Percentiles rank a stretch among this genome's conserved stretches.
These are phyloP conservation scores for Teunomyces barrocoloradensis DNA, from an alignment of 805 yeast genomes.

Conservation along the genomic window DNA sequence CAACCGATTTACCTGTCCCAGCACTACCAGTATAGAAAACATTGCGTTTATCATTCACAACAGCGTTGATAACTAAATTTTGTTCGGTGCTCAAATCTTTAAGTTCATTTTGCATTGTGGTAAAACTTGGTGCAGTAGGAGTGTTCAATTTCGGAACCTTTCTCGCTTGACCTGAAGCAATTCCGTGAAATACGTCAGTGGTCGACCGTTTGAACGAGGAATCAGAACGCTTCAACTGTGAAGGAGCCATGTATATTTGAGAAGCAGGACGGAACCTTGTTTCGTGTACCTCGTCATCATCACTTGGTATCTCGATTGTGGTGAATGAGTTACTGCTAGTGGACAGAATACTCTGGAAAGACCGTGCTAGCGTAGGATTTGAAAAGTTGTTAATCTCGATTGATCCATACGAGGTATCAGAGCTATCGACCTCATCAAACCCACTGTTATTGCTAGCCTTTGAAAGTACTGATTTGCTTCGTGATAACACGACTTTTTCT, in stretches of 20 bases:
- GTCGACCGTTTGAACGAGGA: constrained; percentile 19
- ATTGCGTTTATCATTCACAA: constrained; percentile 49
- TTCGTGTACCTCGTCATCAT: constrained; percentile 5
- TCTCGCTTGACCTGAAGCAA: constrained; percentile 18
- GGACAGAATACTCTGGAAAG: constrained; percentile 12
- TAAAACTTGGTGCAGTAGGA: constrained; percentile 5
- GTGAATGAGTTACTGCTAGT: background rate
- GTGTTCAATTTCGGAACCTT: constrained; percentile 16
- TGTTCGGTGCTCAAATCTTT: constrained; percentile 40
- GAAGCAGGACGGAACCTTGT: background rate
- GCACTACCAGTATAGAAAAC: constrained; percentile 82
- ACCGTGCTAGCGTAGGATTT: constrained; percentile 26
- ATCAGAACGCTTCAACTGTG: background rate
- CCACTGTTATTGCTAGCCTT: constrained; percentile 18
- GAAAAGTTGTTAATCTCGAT: constrained; percentile 37
- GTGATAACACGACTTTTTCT: constrained; percentile 10
- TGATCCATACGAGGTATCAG: constrained; percentile 34
- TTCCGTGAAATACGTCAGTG: constrained; percentile 16
- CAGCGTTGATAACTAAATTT: constrained; percentile 45
- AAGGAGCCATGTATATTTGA: background rate
- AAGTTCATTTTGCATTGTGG: constrained; percentile 3
- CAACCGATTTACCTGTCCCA: constrained; percentile 83
- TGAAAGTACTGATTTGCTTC: constrained; percentile 22
- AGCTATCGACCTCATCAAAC: constrained; percentile 28
- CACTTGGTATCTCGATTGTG: background rate